Evolutionary conservation across 179 eudicot genomes (phyloP), one percentile per base, ranked within the genome.

Genomic region (Pouteria campechiana): DNA sequence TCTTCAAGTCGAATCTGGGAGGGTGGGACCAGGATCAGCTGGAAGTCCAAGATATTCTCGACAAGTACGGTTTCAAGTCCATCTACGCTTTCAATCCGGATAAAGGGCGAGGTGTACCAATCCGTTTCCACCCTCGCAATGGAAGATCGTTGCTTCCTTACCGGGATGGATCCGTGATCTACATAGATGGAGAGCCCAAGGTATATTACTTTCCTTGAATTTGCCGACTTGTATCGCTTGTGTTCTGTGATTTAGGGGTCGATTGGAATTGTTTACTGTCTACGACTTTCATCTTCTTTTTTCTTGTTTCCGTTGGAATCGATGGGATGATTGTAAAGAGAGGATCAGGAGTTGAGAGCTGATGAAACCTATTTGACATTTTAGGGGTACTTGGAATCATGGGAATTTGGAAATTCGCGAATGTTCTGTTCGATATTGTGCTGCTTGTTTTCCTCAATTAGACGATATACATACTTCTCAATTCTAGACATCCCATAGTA

Each of bases 1-100:
- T 64, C 16, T 54, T 72, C 55, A 82, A 76, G 28, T 55, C 76
- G 21, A 34, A 41, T n/a, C 64, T 90, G 2, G 96, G 84, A 2
- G 98, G 98, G 16, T 90, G 84, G 82, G 98, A 75, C 14, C 94
- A 86, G 61, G 82, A 90, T 36, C 94, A 90, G 48, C 68, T 90
- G 16, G 98, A 90, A 52, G 78, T 90, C 3, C 48, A 74, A 0
- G 82, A 73, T n/a, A 81, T 90, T 6, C 66, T 82, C 3, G 80
- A 86, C 1, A 53, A 77, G 21, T 75, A 63, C n/a, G 82, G 75
- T 4, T 71, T 90, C 50, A 90, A 90, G 21, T 69, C 81, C 13
- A 41, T 86, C 25, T 86, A 68, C 46, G 93, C 98, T 5, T 90
- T 67, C 55, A 76, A 54, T 9, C 65, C 82, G 11, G 28, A 46